Percentiles rank a stretch among this genome's conserved stretches.
Conservation (phyloP, 805 yeast species). For the Grigorovia yakushimaensis region DNA sequence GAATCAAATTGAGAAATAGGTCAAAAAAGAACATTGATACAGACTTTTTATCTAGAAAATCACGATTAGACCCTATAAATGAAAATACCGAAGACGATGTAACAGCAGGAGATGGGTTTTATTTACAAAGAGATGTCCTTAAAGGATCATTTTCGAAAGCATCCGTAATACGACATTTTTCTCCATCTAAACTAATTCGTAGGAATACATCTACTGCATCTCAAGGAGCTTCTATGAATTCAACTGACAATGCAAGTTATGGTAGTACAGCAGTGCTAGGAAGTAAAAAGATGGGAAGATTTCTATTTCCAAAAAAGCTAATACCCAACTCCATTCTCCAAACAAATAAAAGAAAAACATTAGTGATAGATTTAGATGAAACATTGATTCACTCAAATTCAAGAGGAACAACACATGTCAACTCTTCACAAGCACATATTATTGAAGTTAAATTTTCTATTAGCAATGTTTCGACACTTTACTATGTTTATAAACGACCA, state of each 20-base stretch:
- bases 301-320: constrained; percentile 35
- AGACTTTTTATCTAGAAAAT: not conserved
- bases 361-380: constrained; percentile 87
- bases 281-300: constrained; percentile 31
- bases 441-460: constrained; percentile 61
- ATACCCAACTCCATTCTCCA: constrained; percentile 30
- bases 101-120: constrained; percentile 21
- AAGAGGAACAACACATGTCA: constrained; percentile 34
- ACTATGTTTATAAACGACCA: constrained; percentile 87
- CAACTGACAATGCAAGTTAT: constrained; percentile 3
- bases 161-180: constrained; percentile 1
- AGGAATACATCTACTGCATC: not conserved
- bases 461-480: constrained; percentile 65
- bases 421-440: constrained; percentile 44
- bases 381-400: constrained; percentile 88
- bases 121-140: constrained; percentile 23
- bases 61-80: constrained; percentile 1
- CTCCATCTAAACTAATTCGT: not conserved
- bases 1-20: constrained; percentile 12
- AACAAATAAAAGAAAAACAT: constrained; percentile 39
- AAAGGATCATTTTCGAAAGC: constrained; percentile 24
- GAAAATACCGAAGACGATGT: constrained; percentile 21
- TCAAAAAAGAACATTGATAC: not conserved
- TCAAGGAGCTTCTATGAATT: not conserved
- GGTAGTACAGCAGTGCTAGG: constrained; percentile 11